phyloP scores from a whole-genome alignment of 306 rosid species.

The Senna tora region DNA sequence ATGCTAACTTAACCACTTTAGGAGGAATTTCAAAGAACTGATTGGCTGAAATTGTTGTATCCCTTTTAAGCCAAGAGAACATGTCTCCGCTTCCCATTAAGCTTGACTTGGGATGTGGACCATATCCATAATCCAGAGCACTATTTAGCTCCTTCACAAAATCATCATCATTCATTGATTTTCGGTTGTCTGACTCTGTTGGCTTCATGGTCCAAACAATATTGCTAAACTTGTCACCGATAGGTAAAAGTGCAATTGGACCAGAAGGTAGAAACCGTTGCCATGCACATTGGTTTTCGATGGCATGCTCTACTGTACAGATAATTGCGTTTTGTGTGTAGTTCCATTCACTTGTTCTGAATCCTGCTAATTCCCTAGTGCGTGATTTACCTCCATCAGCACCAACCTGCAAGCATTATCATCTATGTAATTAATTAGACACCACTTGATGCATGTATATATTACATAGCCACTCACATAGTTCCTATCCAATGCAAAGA shows the following conservation, averaged over 20 bases:
- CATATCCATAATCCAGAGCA: slow-evolving; percentile 78
- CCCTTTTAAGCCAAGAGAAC: slow-evolving; percentile 73
- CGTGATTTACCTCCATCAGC: slow-evolving; percentile 93
- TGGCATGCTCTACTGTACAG: slow-evolving; percentile 81
- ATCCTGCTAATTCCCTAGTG: slow-evolving; percentile 82
- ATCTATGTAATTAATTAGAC: slow-evolving; percentile 29
- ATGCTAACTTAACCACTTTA: slow-evolving; percentile 65
- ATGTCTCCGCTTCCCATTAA: slow-evolving; percentile 50
- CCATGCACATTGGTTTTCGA: slow-evolving; percentile 81
- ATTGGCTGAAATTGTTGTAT: slow-evolving; percentile 49
- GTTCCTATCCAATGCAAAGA: slow-evolving; percentile 24
- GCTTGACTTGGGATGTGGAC: slow-evolving; percentile 72
- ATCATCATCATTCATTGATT: slow-evolving; percentile 55
- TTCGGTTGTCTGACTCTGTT: slow-evolving; percentile 62
- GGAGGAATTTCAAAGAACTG: slow-evolving; percentile 84
- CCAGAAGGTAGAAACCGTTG: slow-evolving; percentile 91
- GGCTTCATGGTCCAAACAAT: slow-evolving; percentile 98
- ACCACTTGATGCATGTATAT: slow-evolving; percentile 10
- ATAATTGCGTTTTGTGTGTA: slow-evolving; percentile 92
- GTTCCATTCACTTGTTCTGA: slow-evolving; percentile 89
- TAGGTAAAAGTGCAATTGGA: slow-evolving; percentile 89
- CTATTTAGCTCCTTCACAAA: slow-evolving; percentile 68
- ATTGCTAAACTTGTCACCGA: slow-evolving; percentile 83
- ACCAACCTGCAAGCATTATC: slow-evolving; percentile 69
- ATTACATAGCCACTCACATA: slow-evolving; percentile 26